Evolutionary conservation across 768 basidiomycete species (phyloP), one percentile per base, ranked within the genome.

Genomic region (Saitozyma sp.): DNA sequence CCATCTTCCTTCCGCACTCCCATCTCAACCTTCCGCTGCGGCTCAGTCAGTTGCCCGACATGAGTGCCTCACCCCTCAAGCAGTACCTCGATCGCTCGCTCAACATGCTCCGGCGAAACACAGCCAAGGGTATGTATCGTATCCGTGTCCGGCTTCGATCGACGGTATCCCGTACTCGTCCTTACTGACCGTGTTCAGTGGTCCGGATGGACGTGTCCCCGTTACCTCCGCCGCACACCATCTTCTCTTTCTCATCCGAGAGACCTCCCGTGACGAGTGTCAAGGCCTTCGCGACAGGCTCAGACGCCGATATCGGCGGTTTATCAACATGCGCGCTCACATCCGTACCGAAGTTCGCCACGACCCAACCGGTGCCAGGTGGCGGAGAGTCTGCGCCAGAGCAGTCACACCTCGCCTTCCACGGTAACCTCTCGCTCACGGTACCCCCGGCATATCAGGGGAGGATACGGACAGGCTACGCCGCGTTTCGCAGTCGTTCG

Each of bases 221-320:
- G 0, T 55, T 48, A 5, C 62, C 65, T n/a, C 62, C 56, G 0
- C 67, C 74, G 13, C 64, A 67, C 50, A 70, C 68, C 40, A 68
- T 79, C 48, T 74, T 71, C 62, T 68, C 71, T 0, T 70, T 77
- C 58, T 64, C 63, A 3, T 54, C 64, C 11, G 7, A 42, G 1
- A 48, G 60, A 3, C 69, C 62, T 6, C 69, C 68, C 9, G 49
- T 63, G n/a, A 59, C 58, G 10, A 58, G 89, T 64, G 71, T 91
- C 53, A 66, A 82, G 4, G 82, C 85, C n/a, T 87, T 87, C 64
- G 89, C 88, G 0, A 85, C 85, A 0, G 94, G 94, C 3, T 91
- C 88, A 66, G 95, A 98, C 78, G 83, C 83, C 0, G 95, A 98
- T 79, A 88, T 94, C 50, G 93, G 94, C 7, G 90, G 92, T 14